Percentiles rank a stretch among this genome's conserved stretches.
Conservation (phyloP, 768 basidiomycete genomes). For the Mycena venus region DNA sequence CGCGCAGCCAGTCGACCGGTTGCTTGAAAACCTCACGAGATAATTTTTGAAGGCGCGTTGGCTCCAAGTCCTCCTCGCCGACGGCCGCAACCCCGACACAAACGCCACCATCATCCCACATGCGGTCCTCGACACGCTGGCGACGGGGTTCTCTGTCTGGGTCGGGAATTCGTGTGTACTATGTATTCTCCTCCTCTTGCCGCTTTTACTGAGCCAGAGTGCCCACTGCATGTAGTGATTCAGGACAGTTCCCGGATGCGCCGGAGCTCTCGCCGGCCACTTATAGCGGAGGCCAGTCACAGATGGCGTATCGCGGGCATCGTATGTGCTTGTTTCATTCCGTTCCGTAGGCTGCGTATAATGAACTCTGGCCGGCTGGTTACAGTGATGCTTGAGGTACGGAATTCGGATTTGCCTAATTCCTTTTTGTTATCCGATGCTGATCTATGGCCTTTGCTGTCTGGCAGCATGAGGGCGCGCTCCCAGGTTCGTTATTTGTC, state of each 20-base stretch:
- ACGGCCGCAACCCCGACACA: neutral
- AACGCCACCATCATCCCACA: neutral
- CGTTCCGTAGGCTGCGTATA: too few species aligned
- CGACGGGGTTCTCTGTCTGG: neutral
- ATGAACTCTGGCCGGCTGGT: neutral
- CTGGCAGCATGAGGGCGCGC: neutral
- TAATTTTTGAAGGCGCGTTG: neutral
- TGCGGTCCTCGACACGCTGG: neutral
- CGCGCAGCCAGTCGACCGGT: neutral
- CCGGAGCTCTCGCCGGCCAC: neutral
- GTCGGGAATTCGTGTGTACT: neutral
- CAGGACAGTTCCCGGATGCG: neutral
- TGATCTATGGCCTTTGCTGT: too few species aligned
- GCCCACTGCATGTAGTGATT: neutral
- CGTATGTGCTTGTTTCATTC: neutral
- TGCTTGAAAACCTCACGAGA: too few species aligned
- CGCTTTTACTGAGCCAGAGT: too few species aligned
- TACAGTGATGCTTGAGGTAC: conserved; percentile 6
- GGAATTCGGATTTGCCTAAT: too few species aligned
- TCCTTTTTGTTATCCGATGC: too few species aligned
- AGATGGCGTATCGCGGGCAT: neutral
- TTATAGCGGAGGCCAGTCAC: neutral
- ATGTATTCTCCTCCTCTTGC: neutral
- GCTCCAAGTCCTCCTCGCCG: conserved; percentile 1
- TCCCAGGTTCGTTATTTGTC: neutral